These are phyloP conservation scores for Staphylotrichum longicolle DNA, from an alignment of 495 filamentous ascomycete genomes.

Conservation along the genomic window DNA sequence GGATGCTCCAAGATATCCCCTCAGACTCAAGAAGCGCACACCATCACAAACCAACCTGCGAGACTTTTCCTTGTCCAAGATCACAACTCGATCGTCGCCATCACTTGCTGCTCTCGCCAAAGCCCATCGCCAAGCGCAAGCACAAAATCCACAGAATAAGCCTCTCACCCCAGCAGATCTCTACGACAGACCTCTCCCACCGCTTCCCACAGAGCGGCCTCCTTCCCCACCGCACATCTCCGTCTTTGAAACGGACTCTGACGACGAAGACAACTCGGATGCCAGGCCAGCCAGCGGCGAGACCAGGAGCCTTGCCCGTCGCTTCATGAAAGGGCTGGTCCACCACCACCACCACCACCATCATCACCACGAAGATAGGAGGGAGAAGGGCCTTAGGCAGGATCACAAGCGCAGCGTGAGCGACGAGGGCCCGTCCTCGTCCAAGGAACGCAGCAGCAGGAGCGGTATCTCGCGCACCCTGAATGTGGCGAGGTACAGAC, in stretches of 20 bases:
- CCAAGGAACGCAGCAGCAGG: background rate
- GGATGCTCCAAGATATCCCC: background rate
- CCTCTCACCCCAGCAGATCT: background rate
- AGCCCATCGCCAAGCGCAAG: constrained; percentile 9
- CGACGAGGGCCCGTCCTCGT: constrained; percentile 15
- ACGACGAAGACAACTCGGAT: constrained; percentile 14
- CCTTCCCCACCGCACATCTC: constrained; percentile 18
- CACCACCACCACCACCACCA: background rate
- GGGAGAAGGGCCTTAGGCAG: background rate
- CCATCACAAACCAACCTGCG: constrained; percentile 24
- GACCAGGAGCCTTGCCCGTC: constrained; percentile 19
- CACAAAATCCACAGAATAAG: constrained; percentile 4
- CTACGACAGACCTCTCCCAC: constrained; percentile 20
- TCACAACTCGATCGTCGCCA: constrained; percentile 21
- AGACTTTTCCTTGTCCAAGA: constrained; percentile 23
- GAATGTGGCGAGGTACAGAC: background rate
- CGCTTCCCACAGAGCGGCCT: constrained; percentile 3
- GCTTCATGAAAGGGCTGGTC: constrained; percentile 24
- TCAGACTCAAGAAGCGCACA: constrained; percentile 3
- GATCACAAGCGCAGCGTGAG: constrained; percentile 23
- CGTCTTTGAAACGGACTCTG: constrained; percentile 31
- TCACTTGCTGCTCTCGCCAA: constrained; percentile 21
- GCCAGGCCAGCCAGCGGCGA: constrained; percentile 5
- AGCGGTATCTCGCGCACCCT: background rate
- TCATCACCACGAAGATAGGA: background rate